A percentile compares a stretch with the other conserved stretches of the same genome.
phyloP scores from a whole-genome alignment of 768 basidiomycete species.

The Kwoniella sp. region DNA sequence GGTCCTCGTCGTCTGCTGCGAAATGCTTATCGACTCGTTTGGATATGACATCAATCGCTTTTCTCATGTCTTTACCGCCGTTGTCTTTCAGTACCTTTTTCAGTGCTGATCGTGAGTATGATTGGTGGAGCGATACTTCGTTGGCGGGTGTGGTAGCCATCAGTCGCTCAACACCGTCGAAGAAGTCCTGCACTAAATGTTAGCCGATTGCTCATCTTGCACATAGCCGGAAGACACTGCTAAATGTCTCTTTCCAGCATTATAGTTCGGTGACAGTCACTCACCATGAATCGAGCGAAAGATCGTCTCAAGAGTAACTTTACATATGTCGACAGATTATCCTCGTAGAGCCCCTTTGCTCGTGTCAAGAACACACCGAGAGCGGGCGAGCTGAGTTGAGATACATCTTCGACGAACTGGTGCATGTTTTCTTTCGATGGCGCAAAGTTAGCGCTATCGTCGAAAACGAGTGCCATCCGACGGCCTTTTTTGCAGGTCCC shows the following conservation, averaged over 20 bases:
- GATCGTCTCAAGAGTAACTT: conserved; percentile 82
- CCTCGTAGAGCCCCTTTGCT: conserved; percentile 83
- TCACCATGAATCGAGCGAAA: conserved; percentile 80
- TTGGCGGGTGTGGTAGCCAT: conserved; percentile 74
- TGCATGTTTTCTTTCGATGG: conserved; percentile 99
- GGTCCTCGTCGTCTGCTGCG: conserved; percentile 65
- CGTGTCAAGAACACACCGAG: conserved; percentile 66
- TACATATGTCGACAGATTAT: conserved; percentile 83
- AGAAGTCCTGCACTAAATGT: conserved; percentile 72
- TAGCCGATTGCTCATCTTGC: too few species aligned
- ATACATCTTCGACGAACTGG: conserved; percentile 80
- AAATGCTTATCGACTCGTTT: conserved; percentile 97
- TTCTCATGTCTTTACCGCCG: conserved; percentile 83
- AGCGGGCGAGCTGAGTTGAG: conserved; percentile 69
- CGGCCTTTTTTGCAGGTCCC: too few species aligned
- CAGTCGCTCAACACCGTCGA: conserved; percentile 86
- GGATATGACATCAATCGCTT: conserved; percentile 79
- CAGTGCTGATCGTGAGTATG: conserved; percentile 73
- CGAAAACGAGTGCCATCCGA: too few species aligned
- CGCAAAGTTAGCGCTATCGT: too few species aligned
- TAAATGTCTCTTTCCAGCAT: too few species aligned
- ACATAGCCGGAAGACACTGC: too few species aligned
- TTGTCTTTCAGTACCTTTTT: conserved; percentile 85
- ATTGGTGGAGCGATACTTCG: conserved; percentile 73
- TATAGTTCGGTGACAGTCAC: conserved; percentile 47